These are phyloP conservation scores for Candida bentonensis DNA, from an alignment of 805 yeast genomes.

Conservation along the genomic window DNA sequence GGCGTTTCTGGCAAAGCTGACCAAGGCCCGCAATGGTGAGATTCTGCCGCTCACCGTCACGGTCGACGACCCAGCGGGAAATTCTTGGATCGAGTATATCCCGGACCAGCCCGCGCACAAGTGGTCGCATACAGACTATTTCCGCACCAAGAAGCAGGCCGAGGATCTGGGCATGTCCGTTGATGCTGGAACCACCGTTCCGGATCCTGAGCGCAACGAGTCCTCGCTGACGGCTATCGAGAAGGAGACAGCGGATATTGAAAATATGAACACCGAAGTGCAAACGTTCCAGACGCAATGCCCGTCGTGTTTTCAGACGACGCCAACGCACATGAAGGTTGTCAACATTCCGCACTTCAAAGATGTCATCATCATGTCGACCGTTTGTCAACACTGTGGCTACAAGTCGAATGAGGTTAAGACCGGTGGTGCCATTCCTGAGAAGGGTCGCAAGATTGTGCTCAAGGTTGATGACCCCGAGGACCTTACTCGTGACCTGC, in stretches of 20 bases:
- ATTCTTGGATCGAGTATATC: slow-evolving; percentile 84
- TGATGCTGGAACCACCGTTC: slow-evolving; percentile 33
- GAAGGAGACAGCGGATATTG: slow-evolving; percentile 45
- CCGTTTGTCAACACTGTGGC: slow-evolving; percentile 85
- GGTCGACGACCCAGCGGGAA: slow-evolving; percentile 91
- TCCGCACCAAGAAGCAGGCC: slow-evolving; percentile 79
- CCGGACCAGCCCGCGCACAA: slow-evolving; percentile 84
- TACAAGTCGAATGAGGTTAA: slow-evolving; percentile 95
- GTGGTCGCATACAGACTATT: slow-evolving; percentile 75
- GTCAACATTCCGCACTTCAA: slow-evolving; percentile 96
- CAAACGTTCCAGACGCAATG: slow-evolving; percentile 89
- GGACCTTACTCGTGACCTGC: slow-evolving; percentile 85
- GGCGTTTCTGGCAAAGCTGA: slow-evolving; percentile 45
- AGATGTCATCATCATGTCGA: slow-evolving; percentile 93
- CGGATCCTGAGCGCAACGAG: slow-evolving; percentile 28
- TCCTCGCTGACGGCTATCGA: slow-evolving; percentile 15
- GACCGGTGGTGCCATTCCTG: slow-evolving; percentile 95
- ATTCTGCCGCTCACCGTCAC: slow-evolving; percentile 63
- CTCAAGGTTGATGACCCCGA: slow-evolving; percentile 75
- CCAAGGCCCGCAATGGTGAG: slow-evolving; percentile 48
- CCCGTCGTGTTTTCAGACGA: slow-evolving; percentile 69
- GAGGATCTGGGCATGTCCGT: slow-evolving; percentile 70
- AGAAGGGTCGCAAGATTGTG: slow-evolving; percentile 59
- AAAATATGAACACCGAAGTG: slow-evolving; percentile 77
- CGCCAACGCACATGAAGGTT: slow-evolving; percentile 92